These are phyloP conservation scores for Podila horticola DNA, from an alignment of 192 early-diverging fungal species.

Conservation along the genomic window DNA sequence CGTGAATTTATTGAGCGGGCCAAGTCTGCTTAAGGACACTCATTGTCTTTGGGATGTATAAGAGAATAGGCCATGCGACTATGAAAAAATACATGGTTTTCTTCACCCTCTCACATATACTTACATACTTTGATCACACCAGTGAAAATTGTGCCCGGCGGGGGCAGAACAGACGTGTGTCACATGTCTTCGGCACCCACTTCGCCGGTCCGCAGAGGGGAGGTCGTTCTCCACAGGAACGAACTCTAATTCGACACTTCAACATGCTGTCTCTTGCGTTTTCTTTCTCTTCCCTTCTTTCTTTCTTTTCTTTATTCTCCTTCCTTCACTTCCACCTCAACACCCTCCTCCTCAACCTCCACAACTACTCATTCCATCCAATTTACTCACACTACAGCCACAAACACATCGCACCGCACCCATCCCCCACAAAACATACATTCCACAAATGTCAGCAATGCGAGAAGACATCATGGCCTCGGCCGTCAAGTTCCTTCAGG, in stretches of 20 bases:
- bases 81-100: too few relatives aligned
- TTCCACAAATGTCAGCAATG: constrained; percentile 47
- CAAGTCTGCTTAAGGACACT: constrained; percentile 52
- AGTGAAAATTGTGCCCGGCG: too few relatives aligned
- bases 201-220: too few relatives aligned
- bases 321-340: neutral
- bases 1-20: constrained; percentile 73
- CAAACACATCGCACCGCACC: neutral
- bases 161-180: too few relatives aligned
- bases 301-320: neutral
- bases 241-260: too few relatives aligned
- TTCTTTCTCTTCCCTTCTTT: neutral
- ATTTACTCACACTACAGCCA: neutral
- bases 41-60: neutral
- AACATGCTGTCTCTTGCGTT: neutral
- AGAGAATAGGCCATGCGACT: too few relatives aligned
- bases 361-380: neutral
- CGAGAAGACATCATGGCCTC: constrained; percentile 81
- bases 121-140: too few relatives aligned
- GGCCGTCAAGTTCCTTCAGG: constrained; percentile 92
- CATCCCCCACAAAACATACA: neutral
- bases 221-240: too few relatives aligned
- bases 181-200: too few relatives aligned
- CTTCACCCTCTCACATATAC: too few relatives aligned
- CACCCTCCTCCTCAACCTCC: neutral